Conservation (phyloP, 176 grass and related monocot species). For the Dendrocalamus sinicus region DNA sequence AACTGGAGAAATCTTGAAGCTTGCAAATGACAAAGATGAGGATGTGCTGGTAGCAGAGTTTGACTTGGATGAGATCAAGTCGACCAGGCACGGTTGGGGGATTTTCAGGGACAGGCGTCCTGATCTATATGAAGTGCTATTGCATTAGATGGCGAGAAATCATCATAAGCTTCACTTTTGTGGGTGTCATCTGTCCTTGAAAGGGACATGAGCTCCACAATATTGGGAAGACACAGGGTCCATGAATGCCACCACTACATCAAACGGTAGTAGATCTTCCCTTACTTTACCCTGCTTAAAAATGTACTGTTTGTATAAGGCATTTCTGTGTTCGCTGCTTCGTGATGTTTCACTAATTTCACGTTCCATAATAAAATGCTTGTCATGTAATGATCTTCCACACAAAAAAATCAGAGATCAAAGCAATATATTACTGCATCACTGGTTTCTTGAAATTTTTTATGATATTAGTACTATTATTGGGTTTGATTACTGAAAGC, state of each 20-base stretch:
- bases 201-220: constrained; percentile 7
- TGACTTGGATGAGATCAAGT: constrained; percentile 82
- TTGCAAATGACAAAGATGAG: constrained; percentile 89
- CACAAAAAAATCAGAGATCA: background rate
- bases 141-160: constrained; percentile 73
- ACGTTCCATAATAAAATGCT: background rate
- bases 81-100: constrained; percentile 75
- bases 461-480: background rate
- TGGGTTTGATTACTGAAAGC: background rate
- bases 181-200: background rate
- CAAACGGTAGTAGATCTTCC: constrained; percentile 25
- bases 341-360: background rate
- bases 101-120: constrained; percentile 87
- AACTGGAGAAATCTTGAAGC: constrained; percentile 81
- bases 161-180: constrained; percentile 5
- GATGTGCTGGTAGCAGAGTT: constrained; percentile 75
- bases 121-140: constrained; percentile 78
- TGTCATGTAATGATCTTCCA: constrained; percentile 14
- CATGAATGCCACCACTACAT: constrained; percentile 1
- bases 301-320: background rate
- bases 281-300: background rate
- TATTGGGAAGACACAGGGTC: constrained; percentile 21
- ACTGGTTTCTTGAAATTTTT: background rate
- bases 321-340: background rate
- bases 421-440: background rate